Percentiles rank a stretch among this genome's conserved stretches.
Conservation (phyloP, 202 grass and related monocot species). For the Schoenoplectus tabernaemontani region DNA sequence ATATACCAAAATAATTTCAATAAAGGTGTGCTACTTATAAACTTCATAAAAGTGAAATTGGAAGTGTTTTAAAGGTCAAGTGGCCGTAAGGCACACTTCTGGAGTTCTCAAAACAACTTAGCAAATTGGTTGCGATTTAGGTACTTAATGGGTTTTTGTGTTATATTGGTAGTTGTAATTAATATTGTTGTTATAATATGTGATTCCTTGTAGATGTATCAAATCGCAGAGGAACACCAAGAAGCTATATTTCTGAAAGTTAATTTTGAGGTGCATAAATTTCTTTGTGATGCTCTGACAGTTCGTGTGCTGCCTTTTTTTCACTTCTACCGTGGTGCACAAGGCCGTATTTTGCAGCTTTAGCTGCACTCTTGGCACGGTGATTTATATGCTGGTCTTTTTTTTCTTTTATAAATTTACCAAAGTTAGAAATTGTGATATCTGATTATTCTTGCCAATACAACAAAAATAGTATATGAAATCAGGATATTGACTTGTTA, state of each 20-base stretch:
- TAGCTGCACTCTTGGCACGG: slow-evolving; percentile 47
- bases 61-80: not conserved
- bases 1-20: not conserved
- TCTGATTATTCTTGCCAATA: not conserved
- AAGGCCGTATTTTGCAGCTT: slow-evolving; percentile 48
- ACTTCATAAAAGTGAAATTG: not conserved
- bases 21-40: not conserved
- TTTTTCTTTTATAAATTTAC: slow-evolving; percentile 1
- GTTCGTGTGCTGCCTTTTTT: slow-evolving; percentile 35
- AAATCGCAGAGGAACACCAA: slow-evolving; percentile 35
- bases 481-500: not conserved
- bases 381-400: slow-evolving; percentile 6
- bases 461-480: slow-evolving; percentile 11
- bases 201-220: slow-evolving; percentile 34
- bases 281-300: slow-evolving; percentile 26
- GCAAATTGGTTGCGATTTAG: not conserved
- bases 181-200: slow-evolving; percentile 21
- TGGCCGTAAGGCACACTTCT: not conserved
- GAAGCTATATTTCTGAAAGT: slow-evolving; percentile 42
- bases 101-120: not conserved
- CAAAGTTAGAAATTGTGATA: not conserved
- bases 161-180: not conserved
- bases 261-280: slow-evolving; percentile 31
- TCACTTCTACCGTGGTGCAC: slow-evolving; percentile 32
- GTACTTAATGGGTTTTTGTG: not conserved